Conservation (phyloP, 2,329 filamentous ascomycete species). For the Thielaviopsis euricoi region DNA sequence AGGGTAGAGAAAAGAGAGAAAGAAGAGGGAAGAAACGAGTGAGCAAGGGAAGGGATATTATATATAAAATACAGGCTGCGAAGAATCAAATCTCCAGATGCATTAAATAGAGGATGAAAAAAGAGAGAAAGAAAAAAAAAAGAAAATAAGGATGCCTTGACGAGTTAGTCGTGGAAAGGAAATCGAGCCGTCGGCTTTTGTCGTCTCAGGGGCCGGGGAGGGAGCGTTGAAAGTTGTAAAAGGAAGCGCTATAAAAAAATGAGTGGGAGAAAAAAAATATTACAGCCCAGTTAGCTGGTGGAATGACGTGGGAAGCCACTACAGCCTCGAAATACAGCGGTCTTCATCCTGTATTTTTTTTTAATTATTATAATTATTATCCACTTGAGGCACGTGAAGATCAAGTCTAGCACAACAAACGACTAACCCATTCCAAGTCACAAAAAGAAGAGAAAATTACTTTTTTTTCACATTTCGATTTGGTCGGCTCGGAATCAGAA, state of each 20-base stretch:
- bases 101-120: neutral
- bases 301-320: neutral
- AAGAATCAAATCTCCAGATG: neutral
- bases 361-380: too few species aligned
- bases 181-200: neutral
- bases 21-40: slow-evolving; percentile 3
- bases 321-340: neutral
- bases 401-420: too few species aligned
- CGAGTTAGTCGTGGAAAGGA: slow-evolving; percentile 3
- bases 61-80: neutral
- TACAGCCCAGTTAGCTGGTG: too few species aligned
- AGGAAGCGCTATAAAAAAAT: neutral
- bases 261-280: neutral
- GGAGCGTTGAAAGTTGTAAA: neutral
- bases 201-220: neutral
- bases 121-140: slow-evolving; percentile 5
- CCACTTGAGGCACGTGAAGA: too few species aligned
- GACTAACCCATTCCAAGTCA: too few species aligned
- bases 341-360: neutral
- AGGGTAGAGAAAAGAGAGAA: neutral
- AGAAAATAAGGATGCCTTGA: neutral
- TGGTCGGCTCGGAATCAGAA: neutral
- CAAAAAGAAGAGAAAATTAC: too few species aligned
- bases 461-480: neutral
- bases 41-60: neutral